Evolutionary conservation across 495 filamentous ascomycete genomes (phyloP), one percentile per base, ranked within the genome.

Genomic region (Elasticomyces elasticus): DNA sequence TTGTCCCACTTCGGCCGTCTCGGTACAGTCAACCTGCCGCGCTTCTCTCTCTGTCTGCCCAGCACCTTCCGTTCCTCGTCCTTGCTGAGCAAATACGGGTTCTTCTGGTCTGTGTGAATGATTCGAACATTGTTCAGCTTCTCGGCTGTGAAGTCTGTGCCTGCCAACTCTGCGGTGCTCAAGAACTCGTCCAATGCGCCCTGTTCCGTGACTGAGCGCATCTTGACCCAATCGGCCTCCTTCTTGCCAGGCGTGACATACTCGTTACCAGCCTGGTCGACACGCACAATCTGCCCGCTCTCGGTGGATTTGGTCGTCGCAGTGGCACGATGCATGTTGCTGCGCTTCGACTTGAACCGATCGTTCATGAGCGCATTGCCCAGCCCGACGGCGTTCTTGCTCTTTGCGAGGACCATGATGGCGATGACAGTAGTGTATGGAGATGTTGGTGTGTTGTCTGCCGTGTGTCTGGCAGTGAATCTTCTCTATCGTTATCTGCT

Each of bases 51-150:
- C 46, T 96, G 91, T 70, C 95, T 97, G 59, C 78, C 79, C 25
- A 87, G 67, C 19, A 85, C 77, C 5, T 75, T 76, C 56, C 81
- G 75, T 73, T 99, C 90, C 63, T 97, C 89, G n/a, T 82, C 79
- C 0, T 86, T 80, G 1, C 87, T 87, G 13, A 99, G 78, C 19
- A 99, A 76, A 65, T 89, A 99, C 1, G 94, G 92, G 70, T 99
- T 99, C 68, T 82, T 83, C 72, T 97, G 90, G 66, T 92, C 86
- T 50, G 79, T 81, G 63, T 99, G 91, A 61, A 99, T 96, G 66
- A 99, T 95, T 71, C 95, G 94, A 67, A 97, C 85, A 66, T 91
- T 95, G 69, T 88, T 95, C 79, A 94, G 86, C 75, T 96, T 95
- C 76, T 99, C 92, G 31, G 94, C 94, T 5, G 92, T 95, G 68